Percentiles rank a stretch among this genome's conserved stretches.
These are phyloP conservation scores for Platismatia glauca DNA, from an alignment of 495 filamentous ascomycete genomes.

Conservation along the genomic window DNA sequence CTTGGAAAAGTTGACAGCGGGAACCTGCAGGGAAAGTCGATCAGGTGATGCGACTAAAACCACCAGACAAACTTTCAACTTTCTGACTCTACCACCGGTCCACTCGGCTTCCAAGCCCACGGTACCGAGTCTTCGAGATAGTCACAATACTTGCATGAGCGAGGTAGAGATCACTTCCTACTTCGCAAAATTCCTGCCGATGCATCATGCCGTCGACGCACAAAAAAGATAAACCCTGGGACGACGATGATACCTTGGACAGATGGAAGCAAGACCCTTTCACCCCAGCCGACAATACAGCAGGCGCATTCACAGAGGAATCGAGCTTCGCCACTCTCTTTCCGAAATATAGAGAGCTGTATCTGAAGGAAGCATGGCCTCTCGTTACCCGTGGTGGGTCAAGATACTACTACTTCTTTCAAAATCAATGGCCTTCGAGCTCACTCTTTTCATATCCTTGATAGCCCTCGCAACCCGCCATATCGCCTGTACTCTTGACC, in stretches of 20 bases:
- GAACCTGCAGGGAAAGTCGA: not conserved
- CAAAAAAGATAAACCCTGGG: conserved; percentile 94
- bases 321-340: conserved; percentile 84
- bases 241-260: conserved; percentile 85
- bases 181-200: not conserved
- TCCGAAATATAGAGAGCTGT: conserved; percentile 94
- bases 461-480: conserved; percentile 22
- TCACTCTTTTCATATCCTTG: not conserved
- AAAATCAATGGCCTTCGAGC: not conserved
- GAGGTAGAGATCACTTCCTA: not conserved
- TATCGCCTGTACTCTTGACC: conserved; percentile 82
- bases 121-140: too few species aligned
- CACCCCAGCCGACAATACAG: conserved; percentile 73
- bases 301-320: conserved; percentile 85
- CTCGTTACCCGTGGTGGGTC: conserved; percentile 64
- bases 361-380: conserved; percentile 89
- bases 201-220: conserved; percentile 78
- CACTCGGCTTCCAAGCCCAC: too few species aligned
- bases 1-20: too few species aligned
- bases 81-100: too few species aligned
- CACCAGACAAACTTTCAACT: too few species aligned
- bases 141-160: not conserved
- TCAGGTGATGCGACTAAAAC: too few species aligned
- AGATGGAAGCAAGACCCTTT: conserved; percentile 87
- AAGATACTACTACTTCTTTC: conserved; percentile 46